Base-by-base conservation (phyloP, 1,139 yeast species). In the Pichia kudriavzevii region DNA sequence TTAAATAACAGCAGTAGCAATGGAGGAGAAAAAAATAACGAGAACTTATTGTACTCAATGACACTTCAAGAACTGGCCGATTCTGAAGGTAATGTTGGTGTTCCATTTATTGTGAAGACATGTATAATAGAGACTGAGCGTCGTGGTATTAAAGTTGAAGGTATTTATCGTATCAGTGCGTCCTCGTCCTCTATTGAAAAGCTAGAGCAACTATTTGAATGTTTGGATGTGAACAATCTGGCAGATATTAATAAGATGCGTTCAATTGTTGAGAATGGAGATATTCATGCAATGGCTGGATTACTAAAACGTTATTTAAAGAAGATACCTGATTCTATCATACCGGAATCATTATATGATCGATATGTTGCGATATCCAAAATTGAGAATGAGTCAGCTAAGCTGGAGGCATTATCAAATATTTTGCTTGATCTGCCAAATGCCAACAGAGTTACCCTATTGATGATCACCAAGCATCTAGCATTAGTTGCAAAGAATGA, bases 161-260 rank as follows among this genome's bases (percentile, higher is more conserved):
- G 98, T 5, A 71, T 91, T 26, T 91, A 91, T 61, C 70, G 98
- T 49, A 81, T 88, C 45, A 81, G 94, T 16, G 98, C 97, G 3
- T 87, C 91, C 6, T 75, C 81, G 40, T 75, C 91, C 11, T 84
- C 85, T 35, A 75, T 84, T 45, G 78, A 72, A 38, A 63, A 70
- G 20, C 63, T 72, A 36, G 79, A 72, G 45, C 62, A 57, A 4
- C 28, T 38, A 19, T 46, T 72, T 53, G 63, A 66, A 6, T 50
- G 45, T 18, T 45, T 56, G 13, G 49, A 51, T 14, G 25, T 42
- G 5, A 35, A 39, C 32, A 44, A 36, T 41, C 67, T 61, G 5
- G 63, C 57, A 49, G 68, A 52, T 53, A 62, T 59, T 61, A 25
- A 28, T 14, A 64, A 47, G 62, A 60, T 39, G 58, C 60, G 39